Evolutionary conservation across 805 yeast genomes (phyloP).

Genomic region (Grigorovia transvaalensis): DNA sequence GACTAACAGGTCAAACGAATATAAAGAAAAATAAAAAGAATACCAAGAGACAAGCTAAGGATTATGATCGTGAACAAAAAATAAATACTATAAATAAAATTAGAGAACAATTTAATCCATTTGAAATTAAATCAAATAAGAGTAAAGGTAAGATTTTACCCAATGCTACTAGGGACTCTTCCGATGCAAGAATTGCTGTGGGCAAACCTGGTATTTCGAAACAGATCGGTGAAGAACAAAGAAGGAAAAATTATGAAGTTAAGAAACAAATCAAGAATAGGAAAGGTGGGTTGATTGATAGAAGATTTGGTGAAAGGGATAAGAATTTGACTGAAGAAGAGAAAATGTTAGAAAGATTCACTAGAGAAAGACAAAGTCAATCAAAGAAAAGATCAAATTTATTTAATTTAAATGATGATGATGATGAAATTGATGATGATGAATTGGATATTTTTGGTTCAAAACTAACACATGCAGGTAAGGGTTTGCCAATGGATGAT

Average conservation of each 20-base stretch:
- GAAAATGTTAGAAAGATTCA: slow-evolving; percentile 89
- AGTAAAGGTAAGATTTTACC: slow-evolving; percentile 38
- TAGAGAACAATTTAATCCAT: slow-evolving; percentile 80
- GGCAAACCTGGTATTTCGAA: slow-evolving; percentile 64
- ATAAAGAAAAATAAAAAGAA: slow-evolving; percentile 40
- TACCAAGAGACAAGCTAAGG: slow-evolving; percentile 44
- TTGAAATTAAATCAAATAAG: slow-evolving; percentile 65
- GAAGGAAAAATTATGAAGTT: slow-evolving; percentile 53
- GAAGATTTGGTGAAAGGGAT: slow-evolving; percentile 87
- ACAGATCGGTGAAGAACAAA: slow-evolving; percentile 56
- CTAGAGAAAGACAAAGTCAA: slow-evolving; percentile 68
- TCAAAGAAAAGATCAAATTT: slow-evolving; percentile 45
- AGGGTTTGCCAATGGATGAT: slow-evolving; percentile 47
- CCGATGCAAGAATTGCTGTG: slow-evolving; percentile 36
- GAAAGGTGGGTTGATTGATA: slow-evolving; percentile 70
- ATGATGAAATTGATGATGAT: slow-evolving; percentile 31
- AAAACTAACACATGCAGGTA: slow-evolving; percentile 71
- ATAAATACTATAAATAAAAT: slow-evolving; percentile 46
- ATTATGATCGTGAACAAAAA: slow-evolving; percentile 61
- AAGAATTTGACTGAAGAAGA: slow-evolving; percentile 69
- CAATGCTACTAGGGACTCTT: slow-evolving; percentile 13
- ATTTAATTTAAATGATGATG: slow-evolving; percentile 67
- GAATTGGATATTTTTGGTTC: slow-evolving; percentile 30
- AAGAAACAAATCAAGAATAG: slow-evolving; percentile 54
- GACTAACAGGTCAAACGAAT: slow-evolving; percentile 80